Evolutionary conservation across 352 stramenopile genomes (phyloP).

Genomic region (Phytophthora citrophthora): DNA sequence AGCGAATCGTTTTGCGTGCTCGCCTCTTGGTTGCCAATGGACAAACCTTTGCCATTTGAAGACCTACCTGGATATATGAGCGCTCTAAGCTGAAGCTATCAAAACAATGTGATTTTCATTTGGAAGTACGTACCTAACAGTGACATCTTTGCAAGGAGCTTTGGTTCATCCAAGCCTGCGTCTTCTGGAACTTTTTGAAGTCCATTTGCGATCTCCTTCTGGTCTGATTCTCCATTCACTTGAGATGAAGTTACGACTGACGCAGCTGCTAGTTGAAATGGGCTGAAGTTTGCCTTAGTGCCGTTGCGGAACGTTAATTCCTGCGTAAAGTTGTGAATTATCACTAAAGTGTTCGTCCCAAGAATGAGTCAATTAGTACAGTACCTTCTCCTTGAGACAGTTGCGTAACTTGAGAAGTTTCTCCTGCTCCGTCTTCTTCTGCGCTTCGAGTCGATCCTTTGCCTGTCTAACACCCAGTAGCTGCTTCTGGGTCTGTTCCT

Average conservation of each 20-base stretch:
- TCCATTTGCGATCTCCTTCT: slow-evolving; percentile 7
- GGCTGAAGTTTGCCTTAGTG: slow-evolving; percentile 10
- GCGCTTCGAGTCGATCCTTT: slow-evolving; percentile 36
- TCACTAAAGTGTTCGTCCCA: no score
- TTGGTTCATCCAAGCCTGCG: neutral
- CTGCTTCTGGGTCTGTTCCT: slow-evolving; percentile 53
- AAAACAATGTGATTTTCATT: neutral
- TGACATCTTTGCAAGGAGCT: slow-evolving; percentile 1
- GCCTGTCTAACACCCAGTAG: slow-evolving; percentile 44
- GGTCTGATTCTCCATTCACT: neutral
- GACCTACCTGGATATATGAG: neutral
- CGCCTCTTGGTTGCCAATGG: slow-evolving; percentile 13
- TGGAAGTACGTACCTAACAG: slow-evolving; percentile 15
- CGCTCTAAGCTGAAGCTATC: neutral
- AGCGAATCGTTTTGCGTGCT: slow-evolving; percentile 21
- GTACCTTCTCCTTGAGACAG: slow-evolving; percentile 41
- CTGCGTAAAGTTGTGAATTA: slow-evolving; percentile 8
- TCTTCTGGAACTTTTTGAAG: neutral
- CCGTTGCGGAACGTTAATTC: slow-evolving; percentile 41
- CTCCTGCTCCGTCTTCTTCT: slow-evolving; percentile 40
- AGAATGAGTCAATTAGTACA: no score
- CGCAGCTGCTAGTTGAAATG: slow-evolving; percentile 36
- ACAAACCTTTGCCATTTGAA: neutral
- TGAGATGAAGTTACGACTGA: slow-evolving; percentile 16
- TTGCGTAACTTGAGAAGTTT: slow-evolving; percentile 41